phyloP scores from a whole-genome alignment of 1,139 yeast species.

The Zygoascus meyerae region DNA sequence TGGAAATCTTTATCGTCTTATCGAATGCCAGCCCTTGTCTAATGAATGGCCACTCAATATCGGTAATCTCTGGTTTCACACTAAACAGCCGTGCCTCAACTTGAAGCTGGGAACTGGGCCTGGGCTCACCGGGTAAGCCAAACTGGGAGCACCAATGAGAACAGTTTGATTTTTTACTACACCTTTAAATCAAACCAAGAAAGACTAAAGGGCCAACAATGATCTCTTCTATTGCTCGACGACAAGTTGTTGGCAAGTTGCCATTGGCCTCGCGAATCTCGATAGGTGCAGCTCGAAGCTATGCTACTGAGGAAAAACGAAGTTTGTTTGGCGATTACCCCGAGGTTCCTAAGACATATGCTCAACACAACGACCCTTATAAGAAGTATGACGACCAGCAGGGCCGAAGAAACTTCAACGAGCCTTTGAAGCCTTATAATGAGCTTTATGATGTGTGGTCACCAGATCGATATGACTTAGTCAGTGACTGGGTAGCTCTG shows the following conservation, averaged over 20 bases:
- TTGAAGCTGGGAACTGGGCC: background rate
- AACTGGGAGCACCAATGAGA: constrained; percentile 5
- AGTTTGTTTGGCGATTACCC: constrained; percentile 44
- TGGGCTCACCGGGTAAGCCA: constrained; percentile 1
- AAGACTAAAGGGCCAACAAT: background rate
- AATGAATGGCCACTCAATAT: background rate
- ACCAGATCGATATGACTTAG: constrained; percentile 65
- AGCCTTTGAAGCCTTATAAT: constrained; percentile 41
- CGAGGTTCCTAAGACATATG: constrained; percentile 41
- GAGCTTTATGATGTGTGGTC: constrained; percentile 84
- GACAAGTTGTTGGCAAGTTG: constrained; percentile 3
- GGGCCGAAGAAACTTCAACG: constrained; percentile 70
- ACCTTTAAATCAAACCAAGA: background rate
- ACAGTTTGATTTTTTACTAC: constrained; percentile 3
- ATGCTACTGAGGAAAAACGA: constrained; percentile 7
- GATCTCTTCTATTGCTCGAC: constrained; percentile 6
- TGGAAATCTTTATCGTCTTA: too few species aligned
- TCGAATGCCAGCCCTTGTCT: too few species aligned
- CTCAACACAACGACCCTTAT: constrained; percentile 65
- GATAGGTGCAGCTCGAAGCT: constrained; percentile 2
- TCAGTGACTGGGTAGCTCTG: constrained; percentile 57
- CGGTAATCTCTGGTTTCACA: background rate
- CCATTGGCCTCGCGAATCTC: background rate
- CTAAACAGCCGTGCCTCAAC: background rate
- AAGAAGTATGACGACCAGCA: constrained; percentile 75